Conservation (phyloP, 345 rosid genomes). For the Zanthoxylum bungeanum region DNA sequence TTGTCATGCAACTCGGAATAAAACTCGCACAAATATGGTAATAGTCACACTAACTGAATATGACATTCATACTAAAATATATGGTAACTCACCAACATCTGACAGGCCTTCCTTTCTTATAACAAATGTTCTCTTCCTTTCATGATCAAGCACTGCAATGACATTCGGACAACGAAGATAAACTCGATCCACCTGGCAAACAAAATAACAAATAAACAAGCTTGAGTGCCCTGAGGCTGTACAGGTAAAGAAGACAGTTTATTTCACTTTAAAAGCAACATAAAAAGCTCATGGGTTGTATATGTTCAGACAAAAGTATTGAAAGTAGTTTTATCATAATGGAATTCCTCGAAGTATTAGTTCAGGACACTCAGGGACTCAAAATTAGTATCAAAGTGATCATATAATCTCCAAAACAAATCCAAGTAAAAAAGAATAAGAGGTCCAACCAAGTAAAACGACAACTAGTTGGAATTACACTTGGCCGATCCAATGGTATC, state of each 20-base stretch:
- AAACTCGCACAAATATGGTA: too few relatives aligned
- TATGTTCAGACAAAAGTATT: not conserved
- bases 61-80: not conserved
- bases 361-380: not conserved
- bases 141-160: constrained; percentile 80
- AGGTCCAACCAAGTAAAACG: not conserved
- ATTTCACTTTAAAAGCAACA: not conserved
- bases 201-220: not conserved
- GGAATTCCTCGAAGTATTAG: not conserved
- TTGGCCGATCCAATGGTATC: not conserved
- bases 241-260: not conserved
- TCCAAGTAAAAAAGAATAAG: not conserved
- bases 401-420: not conserved
- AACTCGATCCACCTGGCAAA: constrained; percentile 72
- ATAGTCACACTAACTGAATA: not conserved
- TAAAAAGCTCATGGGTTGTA: not conserved
- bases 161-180: constrained; percentile 61
- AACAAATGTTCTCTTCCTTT: constrained; percentile 63
- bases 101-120: constrained; percentile 84
- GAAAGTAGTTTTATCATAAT: not conserved
- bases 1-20: too few relatives aligned
- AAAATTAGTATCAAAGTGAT: not conserved
- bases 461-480: not conserved
- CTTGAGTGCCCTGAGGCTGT: not conserved
- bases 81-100: constrained; percentile 60